Conservation (phyloP, 148 eudicot species). For the Spergularia bocconei region DNA sequence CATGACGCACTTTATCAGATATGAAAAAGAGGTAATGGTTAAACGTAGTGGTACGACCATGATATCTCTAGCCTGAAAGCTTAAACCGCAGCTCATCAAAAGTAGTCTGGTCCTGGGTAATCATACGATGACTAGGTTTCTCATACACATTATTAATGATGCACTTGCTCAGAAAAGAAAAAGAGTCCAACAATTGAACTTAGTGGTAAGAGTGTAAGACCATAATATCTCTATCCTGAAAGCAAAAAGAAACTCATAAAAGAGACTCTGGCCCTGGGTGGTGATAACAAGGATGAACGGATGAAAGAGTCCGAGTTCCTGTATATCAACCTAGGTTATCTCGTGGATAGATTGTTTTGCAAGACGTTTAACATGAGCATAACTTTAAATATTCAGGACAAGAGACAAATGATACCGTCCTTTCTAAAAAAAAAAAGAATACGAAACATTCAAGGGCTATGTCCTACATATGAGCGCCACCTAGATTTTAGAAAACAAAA, state of each 20-base stretch:
- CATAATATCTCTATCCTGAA: neutral
- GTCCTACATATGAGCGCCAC: neutral
- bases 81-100: no score
- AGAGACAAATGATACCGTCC: neutral
- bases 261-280: neutral
- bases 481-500: neutral
- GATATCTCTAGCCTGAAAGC: no score
- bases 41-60: no score
- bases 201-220: neutral
- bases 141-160: neutral
- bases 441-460: neutral
- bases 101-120: no score
- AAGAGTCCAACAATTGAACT: neutral
- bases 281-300: neutral
- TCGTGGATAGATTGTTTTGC: neutral
- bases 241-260: neutral
- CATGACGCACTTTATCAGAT: no score
- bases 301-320: neutral
- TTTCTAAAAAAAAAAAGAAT: neutral
- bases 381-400: neutral
- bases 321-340: neutral
- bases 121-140: neutral
- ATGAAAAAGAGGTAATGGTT: no score
- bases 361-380: neutral
- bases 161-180: neutral